Percentiles rank a stretch among this genome's conserved stretches.
phyloP scores from a whole-genome alignment of 495 filamentous ascomycete species.

The Penicillium tannophilum region DNA sequence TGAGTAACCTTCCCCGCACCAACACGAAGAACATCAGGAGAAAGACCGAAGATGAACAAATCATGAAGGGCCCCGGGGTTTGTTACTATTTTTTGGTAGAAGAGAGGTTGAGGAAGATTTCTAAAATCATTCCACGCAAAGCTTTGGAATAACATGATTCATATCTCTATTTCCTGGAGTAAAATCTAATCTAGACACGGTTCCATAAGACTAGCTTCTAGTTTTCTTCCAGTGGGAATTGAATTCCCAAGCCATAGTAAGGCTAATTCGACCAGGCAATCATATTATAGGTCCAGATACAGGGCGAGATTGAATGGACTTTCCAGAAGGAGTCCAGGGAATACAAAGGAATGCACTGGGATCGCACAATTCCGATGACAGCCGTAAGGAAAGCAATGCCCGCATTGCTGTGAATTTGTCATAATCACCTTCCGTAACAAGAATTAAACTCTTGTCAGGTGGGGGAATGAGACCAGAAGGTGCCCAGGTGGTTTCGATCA shows the following conservation, averaged over 20 bases:
- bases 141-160: too few relatives aligned
- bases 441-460: neutral
- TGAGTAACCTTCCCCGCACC: slow-evolving; percentile 7
- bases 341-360: neutral
- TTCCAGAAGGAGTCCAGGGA: neutral
- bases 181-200: too few relatives aligned
- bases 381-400: neutral
- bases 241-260: too few relatives aligned
- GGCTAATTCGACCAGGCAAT: too few relatives aligned
- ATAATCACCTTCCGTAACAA: neutral
- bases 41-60: neutral
- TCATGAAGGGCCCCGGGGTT: too few relatives aligned
- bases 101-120: too few relatives aligned
- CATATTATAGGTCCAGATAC: too few relatives aligned
- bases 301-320: neutral
- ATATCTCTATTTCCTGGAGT: too few relatives aligned
- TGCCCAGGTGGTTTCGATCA: neutral
- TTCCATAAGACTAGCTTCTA: too few relatives aligned
- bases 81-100: too few relatives aligned
- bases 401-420: neutral
- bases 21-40: neutral
- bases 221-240: too few relatives aligned
- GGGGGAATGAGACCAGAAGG: neutral
- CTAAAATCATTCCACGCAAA: too few relatives aligned
- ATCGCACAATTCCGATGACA: neutral